Percentiles rank a stretch among this genome's conserved stretches.
phyloP scores from a whole-genome alignment of 225 moss, liverwort and hornwort species.

The Bryoerythrophyllum caledonicum region DNA sequence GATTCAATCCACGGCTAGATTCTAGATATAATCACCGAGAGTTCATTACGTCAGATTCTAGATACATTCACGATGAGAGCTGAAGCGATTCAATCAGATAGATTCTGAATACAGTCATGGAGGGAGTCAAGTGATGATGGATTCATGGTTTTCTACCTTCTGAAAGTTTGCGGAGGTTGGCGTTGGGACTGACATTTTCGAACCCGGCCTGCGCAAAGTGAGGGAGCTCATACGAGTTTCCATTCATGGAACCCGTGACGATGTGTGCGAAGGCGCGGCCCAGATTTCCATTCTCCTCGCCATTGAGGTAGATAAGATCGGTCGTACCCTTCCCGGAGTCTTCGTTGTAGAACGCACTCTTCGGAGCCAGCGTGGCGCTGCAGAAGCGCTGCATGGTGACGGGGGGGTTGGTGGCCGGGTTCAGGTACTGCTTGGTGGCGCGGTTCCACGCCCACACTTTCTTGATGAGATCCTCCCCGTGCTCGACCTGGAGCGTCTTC shows the following conservation, averaged over 20 bases:
- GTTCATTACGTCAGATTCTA: no score
- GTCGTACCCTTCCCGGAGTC: constrained; percentile 23
- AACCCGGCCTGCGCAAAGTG: constrained; percentile 13
- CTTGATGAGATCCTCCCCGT: constrained; percentile 32
- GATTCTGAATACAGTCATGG: no score
- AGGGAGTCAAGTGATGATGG: no score
- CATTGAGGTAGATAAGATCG: constrained; percentile 32
- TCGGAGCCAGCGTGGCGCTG: constrained; percentile 19
- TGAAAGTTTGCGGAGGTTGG: constrained; percentile 5
- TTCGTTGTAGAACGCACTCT: constrained; percentile 7
- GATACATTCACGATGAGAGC: no score
- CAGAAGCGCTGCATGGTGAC: constrained; percentile 11
- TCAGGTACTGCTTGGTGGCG: not conserved
- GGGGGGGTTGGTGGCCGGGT: not conserved
- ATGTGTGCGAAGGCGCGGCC: constrained; percentile 31
- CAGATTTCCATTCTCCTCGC: constrained; percentile 24
- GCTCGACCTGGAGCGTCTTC: constrained; percentile 5
- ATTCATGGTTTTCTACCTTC: no score
- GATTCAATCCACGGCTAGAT: no score
- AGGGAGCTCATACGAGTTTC: constrained; percentile 19
- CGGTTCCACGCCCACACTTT: constrained; percentile 27
- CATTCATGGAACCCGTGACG: constrained; percentile 10
- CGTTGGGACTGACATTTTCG: constrained; percentile 23
- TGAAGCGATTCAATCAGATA: no score
- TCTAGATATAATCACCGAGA: no score